A percentile compares a stretch with the other conserved stretches of the same genome.
Conservation (phyloP, 129 eudicot species). For the Tagetes patula region DNA sequence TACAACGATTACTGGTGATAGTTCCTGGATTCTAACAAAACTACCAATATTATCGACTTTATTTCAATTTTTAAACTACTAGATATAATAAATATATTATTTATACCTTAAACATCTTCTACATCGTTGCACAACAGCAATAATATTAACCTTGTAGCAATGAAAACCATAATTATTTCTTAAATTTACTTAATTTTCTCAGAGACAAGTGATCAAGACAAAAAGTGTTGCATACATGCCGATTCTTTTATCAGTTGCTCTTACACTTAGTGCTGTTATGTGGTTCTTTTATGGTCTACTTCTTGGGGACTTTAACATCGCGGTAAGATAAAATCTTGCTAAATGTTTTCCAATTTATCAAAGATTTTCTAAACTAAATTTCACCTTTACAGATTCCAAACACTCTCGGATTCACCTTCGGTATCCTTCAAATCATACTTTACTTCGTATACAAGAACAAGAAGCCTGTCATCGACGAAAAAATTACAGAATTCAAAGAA, state of each 20-base stretch:
- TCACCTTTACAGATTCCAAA: conserved; percentile 53
- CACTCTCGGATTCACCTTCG: conserved; percentile 65
- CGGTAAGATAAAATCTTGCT: conserved; percentile 41
- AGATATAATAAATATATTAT: background rate
- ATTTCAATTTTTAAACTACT: background rate
- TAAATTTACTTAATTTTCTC: background rate
- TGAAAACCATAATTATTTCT: background rate
- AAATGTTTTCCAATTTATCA: background rate
- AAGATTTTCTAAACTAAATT: background rate
- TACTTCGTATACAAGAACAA: conserved; percentile 50
- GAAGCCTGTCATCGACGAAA: conserved; percentile 38
- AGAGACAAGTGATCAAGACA: conserved; percentile 91
- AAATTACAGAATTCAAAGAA: conserved; percentile 35
- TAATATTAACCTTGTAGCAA: background rate
- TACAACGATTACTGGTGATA: background rate
- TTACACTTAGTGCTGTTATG: conserved; percentile 84
- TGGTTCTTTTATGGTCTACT: conserved; percentile 92
- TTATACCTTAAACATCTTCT: background rate
- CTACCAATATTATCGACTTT: background rate
- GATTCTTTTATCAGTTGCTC: conserved; percentile 65
- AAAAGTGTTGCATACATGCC: conserved; percentile 97
- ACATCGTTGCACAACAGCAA: background rate
- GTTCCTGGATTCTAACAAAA: background rate
- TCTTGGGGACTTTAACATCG: conserved; percentile 65
- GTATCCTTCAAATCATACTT: conserved; percentile 61